phyloP scores from a whole-genome alignment of 805 yeast genomes.

The Peterozyma toletana region DNA sequence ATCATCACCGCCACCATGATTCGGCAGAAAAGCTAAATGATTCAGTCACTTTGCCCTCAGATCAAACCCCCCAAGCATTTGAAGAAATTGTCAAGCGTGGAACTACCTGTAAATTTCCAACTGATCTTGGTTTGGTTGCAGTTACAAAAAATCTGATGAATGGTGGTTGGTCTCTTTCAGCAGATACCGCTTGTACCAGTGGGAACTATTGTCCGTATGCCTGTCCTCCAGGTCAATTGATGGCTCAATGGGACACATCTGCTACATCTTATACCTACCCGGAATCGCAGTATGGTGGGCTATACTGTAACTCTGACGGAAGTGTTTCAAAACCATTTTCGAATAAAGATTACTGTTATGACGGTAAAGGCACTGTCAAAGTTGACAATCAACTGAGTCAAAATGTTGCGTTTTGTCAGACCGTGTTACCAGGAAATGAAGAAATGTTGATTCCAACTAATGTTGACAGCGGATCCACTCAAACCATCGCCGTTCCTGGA shows the following conservation, averaged over 20 bases:
- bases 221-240: constrained; percentile 79
- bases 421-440: constrained; percentile 90
- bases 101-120: constrained; percentile 62
- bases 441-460: constrained; percentile 88
- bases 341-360: constrained; percentile 56
- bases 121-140: constrained; percentile 58
- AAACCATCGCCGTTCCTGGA: constrained; percentile 76
- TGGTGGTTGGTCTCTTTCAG: constrained; percentile 85
- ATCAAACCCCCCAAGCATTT: too few relatives aligned
- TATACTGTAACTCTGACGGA: constrained; percentile 70
- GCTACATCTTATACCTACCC: constrained; percentile 75
- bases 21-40: too few relatives aligned
- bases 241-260: constrained; percentile 82
- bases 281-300: constrained; percentile 75
- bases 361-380: constrained; percentile 70
- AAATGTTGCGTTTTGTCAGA: constrained; percentile 82
- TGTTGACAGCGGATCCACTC: constrained; percentile 40
- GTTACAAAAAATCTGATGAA: constrained; percentile 52
- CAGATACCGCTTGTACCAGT: constrained; percentile 62
- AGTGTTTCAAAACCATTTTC: constrained; percentile 53
- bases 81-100: constrained; percentile 14
- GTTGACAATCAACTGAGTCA: constrained; percentile 44
- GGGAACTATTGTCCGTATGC: constrained; percentile 91
- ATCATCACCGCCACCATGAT: too few relatives aligned
- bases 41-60: too few relatives aligned